phyloP scores from a whole-genome alignment of 768 basidiomycete species.

The Paxillus ammoniavirescens region DNA sequence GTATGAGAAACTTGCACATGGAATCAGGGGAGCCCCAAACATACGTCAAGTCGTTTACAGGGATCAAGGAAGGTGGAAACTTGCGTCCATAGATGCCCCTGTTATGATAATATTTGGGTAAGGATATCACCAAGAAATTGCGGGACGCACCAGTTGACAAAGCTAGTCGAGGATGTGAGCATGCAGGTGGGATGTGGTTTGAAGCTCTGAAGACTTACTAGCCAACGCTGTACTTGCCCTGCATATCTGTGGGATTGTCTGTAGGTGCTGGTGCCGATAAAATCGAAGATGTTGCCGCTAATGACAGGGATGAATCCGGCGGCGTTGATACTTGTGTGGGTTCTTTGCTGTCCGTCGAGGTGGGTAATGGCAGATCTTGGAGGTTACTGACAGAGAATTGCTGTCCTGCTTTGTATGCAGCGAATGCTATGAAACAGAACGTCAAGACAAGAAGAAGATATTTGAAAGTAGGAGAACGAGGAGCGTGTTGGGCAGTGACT shows the following conservation, averaged over 20 bases:
- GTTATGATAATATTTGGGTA: conserved; percentile 4
- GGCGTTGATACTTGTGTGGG: conserved; percentile 10
- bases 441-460: conserved; percentile 35
- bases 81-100: conserved; percentile 97
- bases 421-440: conserved; percentile 37
- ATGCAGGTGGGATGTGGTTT: neutral
- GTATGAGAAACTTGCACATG: conserved; percentile 7
- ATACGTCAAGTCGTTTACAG: conserved; percentile 81
- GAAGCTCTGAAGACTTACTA: conserved; percentile 51
- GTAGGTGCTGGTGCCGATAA: conserved; percentile 12
- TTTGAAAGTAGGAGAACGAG: conserved; percentile 27
- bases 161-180: conserved; percentile 40
- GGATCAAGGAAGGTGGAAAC: conserved; percentile 84
- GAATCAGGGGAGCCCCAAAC: conserved; percentile 22
- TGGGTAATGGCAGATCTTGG: neutral
- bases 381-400: conserved; percentile 27
- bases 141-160: conserved; percentile 66
- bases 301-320: conserved; percentile 5
- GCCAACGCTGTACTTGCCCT: conserved; percentile 74
- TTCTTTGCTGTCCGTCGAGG: conserved; percentile 12
- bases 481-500: conserved; percentile 18
- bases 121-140: neutral
- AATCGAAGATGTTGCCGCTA: conserved; percentile 4
- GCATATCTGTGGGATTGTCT: conserved; percentile 34
- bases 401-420: conserved; percentile 44